Base-by-base conservation (phyloP, 2,329 filamentous ascomycete species). In the Botryotinia globosa region DNA sequence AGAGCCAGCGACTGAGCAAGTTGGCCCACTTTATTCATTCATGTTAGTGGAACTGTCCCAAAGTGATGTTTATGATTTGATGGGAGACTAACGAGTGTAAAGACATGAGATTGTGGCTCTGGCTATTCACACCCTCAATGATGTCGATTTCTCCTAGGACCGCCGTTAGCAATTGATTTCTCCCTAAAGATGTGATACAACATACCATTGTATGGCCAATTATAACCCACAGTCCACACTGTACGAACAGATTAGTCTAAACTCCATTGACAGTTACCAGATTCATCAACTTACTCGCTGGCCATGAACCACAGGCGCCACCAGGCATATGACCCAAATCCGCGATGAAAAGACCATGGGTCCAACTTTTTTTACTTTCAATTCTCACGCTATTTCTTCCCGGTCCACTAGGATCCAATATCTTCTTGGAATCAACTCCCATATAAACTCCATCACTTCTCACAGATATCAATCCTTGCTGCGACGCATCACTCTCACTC, bases 281-380 rank as follows among this genome's bases (percentile, higher is more conserved):
- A 89, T 93, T 93, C 76, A 93, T 94, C 1, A 83, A 81, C 69
- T 87, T 84, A 73, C 87, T 90, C 80, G 91, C 72, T 42, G 88
- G 88, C 88, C 92, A 94, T 32, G 88, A 85, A 37, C 92, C 92
- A 76, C 89, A 94, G 93, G 77, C 93, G 94, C 4, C 83, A 80
- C 69, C 87, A 84, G 73, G 87, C 90, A 80, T 89, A 91, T 72
- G 89, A 87, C 32, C 93, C 81, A 34, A 91, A 87, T 65, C 94
- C 34, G 90, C 84, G 63, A 94, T 88, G 76, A 93, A 88, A 14
- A 94, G 85, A 0, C 90, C 91, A 75, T 89, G 85, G 45, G 85
- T 87, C 80, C 89, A 94, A 5, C 83, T 80, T 63, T 87, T 84
- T 71, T 87, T 90, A 81, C 89, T 91, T 67, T 89, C 87, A 29